A percentile compares a stretch with the other conserved stretches of the same genome.
Conservation (phyloP, 2,329 filamentous ascomycete species). For the Clarireedia monteithiana region DNA sequence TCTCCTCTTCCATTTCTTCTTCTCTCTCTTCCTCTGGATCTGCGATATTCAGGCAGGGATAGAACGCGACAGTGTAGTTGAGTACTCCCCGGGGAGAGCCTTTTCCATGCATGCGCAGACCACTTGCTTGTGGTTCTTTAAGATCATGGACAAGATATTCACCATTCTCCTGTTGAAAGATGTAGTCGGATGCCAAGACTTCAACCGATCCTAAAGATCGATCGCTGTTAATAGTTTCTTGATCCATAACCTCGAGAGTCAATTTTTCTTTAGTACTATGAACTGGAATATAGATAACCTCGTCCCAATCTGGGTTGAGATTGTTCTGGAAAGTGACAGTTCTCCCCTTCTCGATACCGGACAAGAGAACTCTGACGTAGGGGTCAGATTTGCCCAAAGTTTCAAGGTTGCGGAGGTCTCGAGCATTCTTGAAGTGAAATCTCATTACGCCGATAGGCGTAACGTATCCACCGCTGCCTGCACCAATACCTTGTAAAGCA, state of each 20-base stretch:
- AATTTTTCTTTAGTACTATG: conserved; percentile 79
- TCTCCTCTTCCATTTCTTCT: conserved; percentile 61
- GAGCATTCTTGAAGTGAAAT: conserved; percentile 80
- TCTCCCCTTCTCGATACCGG: conserved; percentile 81
- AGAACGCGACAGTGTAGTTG: conserved; percentile 81
- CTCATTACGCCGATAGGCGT: conserved; percentile 94
- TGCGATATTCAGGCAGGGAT: conserved; percentile 76
- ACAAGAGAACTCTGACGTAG: conserved; percentile 81
- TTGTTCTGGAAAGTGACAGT: conserved; percentile 97
- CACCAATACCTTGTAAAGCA: conserved; percentile 67
- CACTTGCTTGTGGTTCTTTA: conserved; percentile 59
- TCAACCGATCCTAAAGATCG: conserved; percentile 79
- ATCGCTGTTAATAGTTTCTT: conserved; percentile 87
- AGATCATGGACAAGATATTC: conserved; percentile 73
- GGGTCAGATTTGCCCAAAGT: conserved; percentile 95
- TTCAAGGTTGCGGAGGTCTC: conserved; percentile 83
- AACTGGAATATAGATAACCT: conserved; percentile 88
- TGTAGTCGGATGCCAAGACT: conserved; percentile 68
- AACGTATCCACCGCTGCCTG: conserved; percentile 79
- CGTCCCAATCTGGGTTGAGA: conserved; percentile 90
- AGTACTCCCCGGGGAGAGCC: conserved; percentile 71
- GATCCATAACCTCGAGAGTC: conserved; percentile 90
- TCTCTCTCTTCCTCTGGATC: conserved; percentile 88
- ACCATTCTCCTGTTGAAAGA: conserved; percentile 68
- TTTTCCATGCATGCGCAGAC: conserved; percentile 67